A percentile compares a stretch with the other conserved stretches of the same genome.
These are phyloP conservation scores for Linnemannia elongata DNA, from an alignment of 192 early-diverging fungal species.

Conservation along the genomic window DNA sequence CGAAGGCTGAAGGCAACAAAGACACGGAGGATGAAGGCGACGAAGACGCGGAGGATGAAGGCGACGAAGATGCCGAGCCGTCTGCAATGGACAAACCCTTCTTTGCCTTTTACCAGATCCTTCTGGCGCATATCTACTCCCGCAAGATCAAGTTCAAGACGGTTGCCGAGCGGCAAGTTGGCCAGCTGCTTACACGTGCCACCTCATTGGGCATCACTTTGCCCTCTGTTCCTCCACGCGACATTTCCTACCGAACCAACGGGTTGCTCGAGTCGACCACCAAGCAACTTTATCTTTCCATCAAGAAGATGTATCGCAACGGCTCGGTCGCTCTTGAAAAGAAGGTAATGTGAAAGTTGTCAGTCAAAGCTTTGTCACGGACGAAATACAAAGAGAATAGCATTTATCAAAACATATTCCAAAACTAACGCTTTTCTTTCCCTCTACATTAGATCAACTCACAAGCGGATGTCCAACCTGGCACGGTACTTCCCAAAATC, in stretches of 20 bases:
- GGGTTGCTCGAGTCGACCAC: constrained; percentile 14
- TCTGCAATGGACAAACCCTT: constrained; percentile 11
- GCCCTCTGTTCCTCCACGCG: background rate
- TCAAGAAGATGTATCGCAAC: constrained; percentile 19
- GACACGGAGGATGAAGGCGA: constrained; percentile 5
- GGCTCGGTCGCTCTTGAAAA: constrained; percentile 19
- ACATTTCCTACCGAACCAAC: constrained; percentile 2
- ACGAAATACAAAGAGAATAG: constrained; percentile 12
- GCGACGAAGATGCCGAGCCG: too few relatives aligned
- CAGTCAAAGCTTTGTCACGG: constrained; percentile 4
- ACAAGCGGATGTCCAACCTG: background rate
- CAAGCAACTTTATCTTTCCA: constrained; percentile 10
- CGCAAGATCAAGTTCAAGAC: too few relatives aligned
- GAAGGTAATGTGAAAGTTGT: constrained; percentile 15
- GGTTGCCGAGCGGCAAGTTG: too few relatives aligned
- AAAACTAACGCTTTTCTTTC: constrained; percentile 8
- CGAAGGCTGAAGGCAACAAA: background rate
- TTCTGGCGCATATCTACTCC: too few relatives aligned
- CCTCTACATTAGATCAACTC: constrained; percentile 9
- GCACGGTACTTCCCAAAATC: constrained; percentile 3
- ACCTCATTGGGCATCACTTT: constrained; percentile 10
- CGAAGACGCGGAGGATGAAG: too few relatives aligned
- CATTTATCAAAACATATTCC: constrained; percentile 9
- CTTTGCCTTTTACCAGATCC: constrained; percentile 14
- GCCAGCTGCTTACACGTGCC: constrained; percentile 7